phyloP scores from a whole-genome alignment of 2,329 filamentous ascomycete genomes.

The Juglanconis oblonga region DNA sequence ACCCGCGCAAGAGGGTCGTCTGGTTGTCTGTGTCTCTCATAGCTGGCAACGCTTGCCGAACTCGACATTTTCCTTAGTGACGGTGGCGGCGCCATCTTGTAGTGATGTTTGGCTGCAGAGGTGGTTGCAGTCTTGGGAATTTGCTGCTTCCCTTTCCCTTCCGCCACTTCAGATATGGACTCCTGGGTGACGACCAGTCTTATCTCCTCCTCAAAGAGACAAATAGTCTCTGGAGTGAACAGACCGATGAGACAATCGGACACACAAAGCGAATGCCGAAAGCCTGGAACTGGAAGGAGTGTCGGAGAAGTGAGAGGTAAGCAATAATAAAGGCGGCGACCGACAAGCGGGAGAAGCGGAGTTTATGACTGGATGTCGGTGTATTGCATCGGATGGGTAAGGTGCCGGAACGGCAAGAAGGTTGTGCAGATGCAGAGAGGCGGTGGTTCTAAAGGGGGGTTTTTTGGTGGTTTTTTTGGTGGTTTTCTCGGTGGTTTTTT shows the following conservation, averaged over 20 bases:
- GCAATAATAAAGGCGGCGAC: neutral
- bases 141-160: neutral
- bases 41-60: slow-evolving; percentile 14
- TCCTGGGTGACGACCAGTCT: neutral
- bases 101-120: neutral
- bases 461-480: too few relatives aligned
- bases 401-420: neutral
- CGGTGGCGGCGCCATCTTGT: slow-evolving; percentile 6
- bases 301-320: neutral
- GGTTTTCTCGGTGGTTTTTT: too few relatives aligned
- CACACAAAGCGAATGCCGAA: neutral
- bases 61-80: slow-evolving; percentile 5
- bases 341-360: neutral
- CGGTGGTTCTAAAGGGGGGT: too few relatives aligned
- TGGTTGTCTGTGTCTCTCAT: slow-evolving; percentile 20
- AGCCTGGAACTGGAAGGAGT: neutral
- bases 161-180: neutral
- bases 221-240: too few relatives aligned
- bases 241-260: too few relatives aligned
- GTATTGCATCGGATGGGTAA: neutral
- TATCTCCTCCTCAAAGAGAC: too few relatives aligned
- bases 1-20: slow-evolving; percentile 21
- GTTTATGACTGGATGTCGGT: neutral
- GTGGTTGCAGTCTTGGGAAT: neutral
- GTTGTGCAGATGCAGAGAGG: neutral